Conservation (phyloP, 306 rosid genomes). For the Vigna unguiculata region DNA sequence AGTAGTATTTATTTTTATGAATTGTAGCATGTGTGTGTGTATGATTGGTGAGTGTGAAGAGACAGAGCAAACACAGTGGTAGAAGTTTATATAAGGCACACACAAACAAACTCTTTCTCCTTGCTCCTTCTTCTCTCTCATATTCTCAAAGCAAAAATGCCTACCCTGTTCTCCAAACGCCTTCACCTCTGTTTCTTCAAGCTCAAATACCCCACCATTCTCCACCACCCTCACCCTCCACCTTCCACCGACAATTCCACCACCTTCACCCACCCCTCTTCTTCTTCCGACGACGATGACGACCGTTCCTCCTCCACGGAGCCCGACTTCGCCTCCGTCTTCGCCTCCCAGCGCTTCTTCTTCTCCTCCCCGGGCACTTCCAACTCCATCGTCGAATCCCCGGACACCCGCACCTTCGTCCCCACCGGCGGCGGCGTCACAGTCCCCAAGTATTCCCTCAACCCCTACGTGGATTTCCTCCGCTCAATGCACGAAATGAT, state of each 20-base stretch:
- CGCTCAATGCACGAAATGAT: slow-evolving; percentile 91
- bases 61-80: not conserved
- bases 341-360: slow-evolving; percentile 84
- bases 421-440: slow-evolving; percentile 50
- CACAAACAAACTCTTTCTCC: not conserved
- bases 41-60: not conserved
- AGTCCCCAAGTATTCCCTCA: slow-evolving; percentile 68
- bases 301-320: slow-evolving; percentile 33
- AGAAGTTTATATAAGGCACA: not conserved
- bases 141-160: slow-evolving; percentile 42
- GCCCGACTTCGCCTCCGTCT: slow-evolving; percentile 74
- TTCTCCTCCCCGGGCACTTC: slow-evolving; percentile 91
- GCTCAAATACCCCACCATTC: slow-evolving; percentile 62
- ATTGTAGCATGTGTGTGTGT: not conserved
- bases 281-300: not conserved
- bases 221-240: slow-evolving; percentile 44
- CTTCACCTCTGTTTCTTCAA: slow-evolving; percentile 77
- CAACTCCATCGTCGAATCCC: slow-evolving; percentile 79
- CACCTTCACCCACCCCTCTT: slow-evolving; percentile 26
- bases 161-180: slow-evolving; percentile 59
- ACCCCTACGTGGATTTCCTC: slow-evolving; percentile 80
- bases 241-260: slow-evolving; percentile 35
- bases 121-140: not conserved
- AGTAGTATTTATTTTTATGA: not conserved
- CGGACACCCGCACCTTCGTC: slow-evolving; percentile 39